Evolutionary conservation across 805 yeast genomes (phyloP).

Genomic region (Myxozyma melibiosi): DNA sequence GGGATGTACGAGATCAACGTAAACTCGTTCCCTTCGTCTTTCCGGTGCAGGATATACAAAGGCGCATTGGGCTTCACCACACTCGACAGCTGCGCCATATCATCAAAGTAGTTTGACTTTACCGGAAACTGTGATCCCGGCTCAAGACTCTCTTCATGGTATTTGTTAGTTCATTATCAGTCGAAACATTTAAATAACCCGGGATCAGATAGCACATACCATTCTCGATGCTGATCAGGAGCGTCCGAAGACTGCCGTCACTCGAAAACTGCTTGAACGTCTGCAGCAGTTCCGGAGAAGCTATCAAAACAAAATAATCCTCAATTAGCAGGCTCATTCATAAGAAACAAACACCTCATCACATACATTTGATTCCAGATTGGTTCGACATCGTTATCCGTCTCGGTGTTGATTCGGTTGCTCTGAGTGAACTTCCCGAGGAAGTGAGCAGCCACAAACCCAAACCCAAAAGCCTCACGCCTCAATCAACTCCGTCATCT

Average conservation of each 20-base stretch:
- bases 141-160: constrained; percentile 38
- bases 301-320: constrained; percentile 36
- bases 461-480: constrained; percentile 1
- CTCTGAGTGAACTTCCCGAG: background rate
- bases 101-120: constrained; percentile 41
- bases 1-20: constrained; percentile 84
- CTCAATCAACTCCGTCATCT: background rate
- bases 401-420: too few relatives aligned
- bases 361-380: constrained; percentile 58
- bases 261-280: constrained; percentile 49
- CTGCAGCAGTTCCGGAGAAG: constrained; percentile 50
- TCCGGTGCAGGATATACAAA: constrained; percentile 51
- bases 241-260: constrained; percentile 42
- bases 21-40: constrained; percentile 38
- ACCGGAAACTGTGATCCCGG: constrained; percentile 44
- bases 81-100: constrained; percentile 44
- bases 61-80: constrained; percentile 48
- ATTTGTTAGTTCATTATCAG: background rate
- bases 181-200: background rate
- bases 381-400: constrained; percentile 59
- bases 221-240: constrained; percentile 45
- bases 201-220: constrained; percentile 36
- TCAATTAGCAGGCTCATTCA: constrained; percentile 8
- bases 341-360: too few relatives aligned
- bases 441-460: background rate